Evolutionary conservation across 257 asterid species (phyloP), one percentile per base, ranked within the genome.

Genomic region (Leonotis leonurus): DNA sequence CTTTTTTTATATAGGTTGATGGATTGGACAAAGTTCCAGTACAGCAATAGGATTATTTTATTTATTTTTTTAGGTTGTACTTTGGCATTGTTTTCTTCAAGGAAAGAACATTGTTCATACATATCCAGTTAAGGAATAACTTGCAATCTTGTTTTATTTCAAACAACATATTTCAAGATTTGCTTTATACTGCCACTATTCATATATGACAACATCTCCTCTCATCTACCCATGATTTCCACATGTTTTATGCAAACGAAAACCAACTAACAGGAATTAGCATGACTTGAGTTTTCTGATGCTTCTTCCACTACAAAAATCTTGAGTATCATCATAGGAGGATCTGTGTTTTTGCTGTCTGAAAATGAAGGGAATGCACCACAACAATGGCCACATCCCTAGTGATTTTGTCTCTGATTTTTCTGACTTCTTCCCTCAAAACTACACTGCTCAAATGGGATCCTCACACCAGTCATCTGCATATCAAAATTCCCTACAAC

Each of bases 21-120:
- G 76, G 68, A 60, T 57, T 48, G 48, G 84, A 69, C 81, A 65
- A 82, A 37, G 69, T 49, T 61, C 30, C 43, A 32, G 27, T 4
- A 33, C 52, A 65, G 37, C 30, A n/a, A 70, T 53, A 27, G 40
- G 52, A 45, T 63, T 21, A 24, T 27, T 69, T 39, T 55, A 37
- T 69, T 39, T 48, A 20, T 22, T 21, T 11, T 24, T 2, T 2
- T 73, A 1, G 8, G 11, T 45, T 35, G 36, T 46, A 62, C 29
- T 45, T 21, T 46, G 51, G 73, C 90, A 29, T 88, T 77, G 95
- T 70, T 78, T 69, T 77, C 75, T 78, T 81, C 96, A 82, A 80
- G 54, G 55, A 77, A 52, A 53, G 78, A 46, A 51, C 67, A 63
- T 64, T 65, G 70, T 73, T 78, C 77, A 70, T 68, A 55, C 82